These are phyloP conservation scores for Phytophthora lateralis DNA, from an alignment of 352 stramenopile species.

Conservation along the genomic window DNA sequence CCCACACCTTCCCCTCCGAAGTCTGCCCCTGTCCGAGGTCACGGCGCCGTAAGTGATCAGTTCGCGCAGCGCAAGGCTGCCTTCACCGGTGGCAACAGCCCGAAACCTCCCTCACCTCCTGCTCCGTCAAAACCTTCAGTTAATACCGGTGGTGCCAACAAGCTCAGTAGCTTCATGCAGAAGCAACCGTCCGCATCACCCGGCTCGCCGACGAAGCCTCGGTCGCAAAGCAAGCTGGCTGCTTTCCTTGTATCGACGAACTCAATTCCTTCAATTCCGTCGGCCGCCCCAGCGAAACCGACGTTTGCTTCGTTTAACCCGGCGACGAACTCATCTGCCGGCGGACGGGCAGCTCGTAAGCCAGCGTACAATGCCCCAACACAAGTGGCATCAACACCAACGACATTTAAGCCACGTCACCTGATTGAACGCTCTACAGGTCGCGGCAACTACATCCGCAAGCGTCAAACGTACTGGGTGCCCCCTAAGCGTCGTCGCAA, in stretches of 20 bases:
- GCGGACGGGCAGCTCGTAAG: conserved; percentile 18
- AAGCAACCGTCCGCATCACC: conserved; percentile 55
- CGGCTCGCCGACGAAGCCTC: conserved; percentile 39
- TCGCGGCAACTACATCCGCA: conserved; percentile 70
- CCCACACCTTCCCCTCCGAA: conserved; percentile 30
- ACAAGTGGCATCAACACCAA: conserved; percentile 9
- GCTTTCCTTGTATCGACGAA: conserved; percentile 77
- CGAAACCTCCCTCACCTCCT: conserved; percentile 18
- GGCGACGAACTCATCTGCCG: conserved; percentile 16
- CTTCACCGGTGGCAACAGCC: conserved; percentile 43
- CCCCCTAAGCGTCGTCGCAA: conserved; percentile 42
- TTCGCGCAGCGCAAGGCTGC: conserved; percentile 71
- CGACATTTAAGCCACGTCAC: conserved; percentile 48
- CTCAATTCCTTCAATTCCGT: conserved; percentile 21
- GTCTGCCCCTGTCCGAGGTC: conserved; percentile 33
- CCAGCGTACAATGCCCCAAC: conserved; percentile 15
- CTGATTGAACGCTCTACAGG: conserved; percentile 68
- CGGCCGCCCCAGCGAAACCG: conserved; percentile 26
- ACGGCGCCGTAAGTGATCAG: conserved; percentile 42
- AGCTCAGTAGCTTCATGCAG: conserved; percentile 82
- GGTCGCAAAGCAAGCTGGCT: conserved; percentile 78
- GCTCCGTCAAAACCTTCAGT: conserved; percentile 26
- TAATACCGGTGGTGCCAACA: conserved; percentile 45
- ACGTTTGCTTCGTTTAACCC: conserved; percentile 44
- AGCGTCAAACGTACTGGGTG: conserved; percentile 78